These are phyloP conservation scores for Talaromyces stipitatus DNA, from an alignment of 495 filamentous ascomycete genomes.

Conservation along the genomic window DNA sequence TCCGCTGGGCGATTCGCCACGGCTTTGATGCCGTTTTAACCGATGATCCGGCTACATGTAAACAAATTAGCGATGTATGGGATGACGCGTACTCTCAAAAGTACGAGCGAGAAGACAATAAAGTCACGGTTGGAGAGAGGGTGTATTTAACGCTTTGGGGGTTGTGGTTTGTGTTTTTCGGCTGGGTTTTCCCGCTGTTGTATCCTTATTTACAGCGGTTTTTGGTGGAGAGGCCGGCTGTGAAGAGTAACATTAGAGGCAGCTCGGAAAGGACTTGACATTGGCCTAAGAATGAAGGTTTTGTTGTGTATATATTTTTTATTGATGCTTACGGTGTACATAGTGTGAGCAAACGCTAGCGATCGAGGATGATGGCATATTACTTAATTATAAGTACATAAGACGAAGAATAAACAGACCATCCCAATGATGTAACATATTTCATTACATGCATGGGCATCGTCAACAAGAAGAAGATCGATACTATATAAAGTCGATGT, in stretches of 20 bases:
- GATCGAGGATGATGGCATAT: no score
- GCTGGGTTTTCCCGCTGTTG: neutral
- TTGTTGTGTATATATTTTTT: neutral
- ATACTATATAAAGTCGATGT: neutral
- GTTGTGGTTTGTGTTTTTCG: neutral
- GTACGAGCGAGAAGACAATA: neutral
- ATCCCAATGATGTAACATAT: neutral
- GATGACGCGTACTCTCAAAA: constrained; percentile 1
- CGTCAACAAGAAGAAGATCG: neutral
- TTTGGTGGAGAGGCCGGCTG: neutral
- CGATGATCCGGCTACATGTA: constrained; percentile 44
- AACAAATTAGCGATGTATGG: constrained; percentile 33
- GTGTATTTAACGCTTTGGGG: neutral
- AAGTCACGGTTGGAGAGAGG: neutral
- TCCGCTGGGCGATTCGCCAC: constrained; percentile 61
- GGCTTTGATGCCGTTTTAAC: constrained; percentile 51
- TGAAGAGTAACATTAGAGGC: neutral
- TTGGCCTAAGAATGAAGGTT: no score
- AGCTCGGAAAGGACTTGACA: neutral
- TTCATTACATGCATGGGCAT: neutral
- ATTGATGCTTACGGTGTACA: neutral
- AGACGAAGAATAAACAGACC: neutral
- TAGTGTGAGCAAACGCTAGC: no score
- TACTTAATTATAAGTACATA: neutral
- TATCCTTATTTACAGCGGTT: constrained; percentile 2